Conservation (phyloP, 345 rosid genomes). For the Salix brachista region DNA sequence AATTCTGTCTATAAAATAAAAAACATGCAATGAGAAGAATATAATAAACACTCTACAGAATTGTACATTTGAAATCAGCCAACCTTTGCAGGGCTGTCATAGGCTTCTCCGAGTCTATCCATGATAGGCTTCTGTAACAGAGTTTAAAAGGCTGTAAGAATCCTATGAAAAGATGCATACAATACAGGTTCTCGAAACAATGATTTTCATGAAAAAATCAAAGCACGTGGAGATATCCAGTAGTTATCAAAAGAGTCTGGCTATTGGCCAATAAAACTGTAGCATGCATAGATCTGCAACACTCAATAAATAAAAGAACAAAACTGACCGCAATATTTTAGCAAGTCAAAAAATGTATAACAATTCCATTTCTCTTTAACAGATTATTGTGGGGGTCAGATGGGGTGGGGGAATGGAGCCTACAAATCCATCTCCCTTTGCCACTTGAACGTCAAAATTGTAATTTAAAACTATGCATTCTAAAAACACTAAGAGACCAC, state of each 20-base stretch:
- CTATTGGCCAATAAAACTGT: background rate
- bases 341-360: background rate
- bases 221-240: background rate
- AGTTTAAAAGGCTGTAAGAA: background rate
- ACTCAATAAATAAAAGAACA: background rate
- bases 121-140: conserved; percentile 82
- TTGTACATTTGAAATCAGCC: conserved; percentile 9
- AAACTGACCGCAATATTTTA: background rate
- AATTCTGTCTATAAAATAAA: conserved; percentile 55
- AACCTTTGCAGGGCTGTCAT: conserved; percentile 87
- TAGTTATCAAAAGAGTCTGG: background rate
- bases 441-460: background rate
- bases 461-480: background rate
- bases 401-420: no score
- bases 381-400: no score
- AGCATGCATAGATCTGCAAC: background rate
- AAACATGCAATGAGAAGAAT: conserved; percentile 1
- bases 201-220: background rate
- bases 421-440: background rate
- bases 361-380: no score
- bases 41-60: background rate
- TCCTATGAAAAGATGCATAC: background rate
- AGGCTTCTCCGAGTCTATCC: conserved; percentile 93
- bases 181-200: background rate
- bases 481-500: background rate